Base-by-base conservation (phyloP, 1,284 basidiomycete species). In the Moesziomyces parantarcticus region DNA sequence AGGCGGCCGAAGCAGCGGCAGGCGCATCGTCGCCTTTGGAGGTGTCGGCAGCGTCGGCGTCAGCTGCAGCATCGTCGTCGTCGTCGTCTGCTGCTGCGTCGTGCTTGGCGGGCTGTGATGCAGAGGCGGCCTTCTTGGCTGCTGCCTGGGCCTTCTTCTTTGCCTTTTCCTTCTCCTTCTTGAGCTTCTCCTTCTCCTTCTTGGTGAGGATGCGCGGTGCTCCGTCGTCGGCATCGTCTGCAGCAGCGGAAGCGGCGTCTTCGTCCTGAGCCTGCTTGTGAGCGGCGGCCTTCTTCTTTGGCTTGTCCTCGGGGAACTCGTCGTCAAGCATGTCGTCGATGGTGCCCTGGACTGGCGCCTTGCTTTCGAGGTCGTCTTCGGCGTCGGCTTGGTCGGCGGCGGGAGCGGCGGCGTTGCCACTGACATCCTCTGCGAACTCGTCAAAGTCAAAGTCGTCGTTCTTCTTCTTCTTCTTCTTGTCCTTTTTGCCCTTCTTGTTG, bases 151-250 rank as follows among this genome's bases (percentile, higher is more conserved):
- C 79, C 58, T 77, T 79, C 74, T 80, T 81, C 64, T 79, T 80
- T 11, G 71, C 77, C 63, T 82, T 83, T 50, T 83, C 81, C 58
- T 77, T 80, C 58, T 83, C 81, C 66, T 83, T 83, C 46, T 83
- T 83, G 44, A 83, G 65, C 49, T 78, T 78, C 67, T 83, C 81
- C 66, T 83, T 83, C 56, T 83, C 81, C 60, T 83, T 83, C 67
- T 83, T 83, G 25, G 79, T 76, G 36, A 83, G 66, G 25, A 83
- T 73, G 62, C 71, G 66, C 26, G 53, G 69, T 5, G 67, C 64
- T 25, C 68, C 70, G n/a, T 70, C 73, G 20, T 70, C 72, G 14
- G 58, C 45, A 13, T 43, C 64, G 14, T 68, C 67, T 23, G 65
- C 54, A 20, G 48, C 39, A 3, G 48, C 61, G 26, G 47, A 55